A percentile compares a stretch with the other conserved stretches of the same genome.
Conservation (phyloP, 2,329 filamentous ascomycete genomes). For the Hypoxylon rubiginosum region DNA sequence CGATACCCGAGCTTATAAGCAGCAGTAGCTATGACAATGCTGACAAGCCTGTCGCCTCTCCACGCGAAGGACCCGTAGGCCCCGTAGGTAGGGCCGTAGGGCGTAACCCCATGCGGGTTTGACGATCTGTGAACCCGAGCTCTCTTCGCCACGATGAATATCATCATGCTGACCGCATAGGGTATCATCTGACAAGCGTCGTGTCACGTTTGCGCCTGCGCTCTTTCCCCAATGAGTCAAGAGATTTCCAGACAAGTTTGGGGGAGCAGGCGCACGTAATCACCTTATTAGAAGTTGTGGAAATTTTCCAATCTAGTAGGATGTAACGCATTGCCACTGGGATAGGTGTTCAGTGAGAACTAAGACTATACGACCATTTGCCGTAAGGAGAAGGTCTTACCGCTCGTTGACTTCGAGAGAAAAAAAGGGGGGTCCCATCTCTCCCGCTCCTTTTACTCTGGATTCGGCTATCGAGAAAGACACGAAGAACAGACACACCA, state of each 20-base stretch:
- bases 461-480: constrained; percentile 7
- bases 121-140: constrained; percentile 29
- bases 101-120: constrained; percentile 15
- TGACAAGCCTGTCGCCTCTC: constrained; percentile 11
- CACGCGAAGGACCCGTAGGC: constrained; percentile 8
- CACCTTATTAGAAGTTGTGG: constrained; percentile 22
- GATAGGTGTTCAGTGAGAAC: not conserved
- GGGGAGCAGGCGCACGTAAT: constrained; percentile 26
- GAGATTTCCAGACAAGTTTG: constrained; percentile 13
- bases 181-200: constrained; percentile 7
- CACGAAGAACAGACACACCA: not conserved
- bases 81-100: constrained; percentile 9
- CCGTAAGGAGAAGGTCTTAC: not conserved
- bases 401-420: constrained; percentile 4
- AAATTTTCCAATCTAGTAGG: not conserved
- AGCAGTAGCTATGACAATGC: constrained; percentile 28
- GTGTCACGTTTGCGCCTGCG: not conserved
- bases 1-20: constrained; percentile 9
- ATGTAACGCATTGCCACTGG: not conserved
- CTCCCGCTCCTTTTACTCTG: not conserved
- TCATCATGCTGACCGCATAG: constrained; percentile 31
- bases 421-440: not conserved
- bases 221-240: not conserved
- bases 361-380: not conserved
- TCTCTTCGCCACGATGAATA: constrained; percentile 17